Evolutionary conservation across 2,329 filamentous ascomycete genomes (phyloP).

Genomic region (Cordyceps militaris): DNA sequence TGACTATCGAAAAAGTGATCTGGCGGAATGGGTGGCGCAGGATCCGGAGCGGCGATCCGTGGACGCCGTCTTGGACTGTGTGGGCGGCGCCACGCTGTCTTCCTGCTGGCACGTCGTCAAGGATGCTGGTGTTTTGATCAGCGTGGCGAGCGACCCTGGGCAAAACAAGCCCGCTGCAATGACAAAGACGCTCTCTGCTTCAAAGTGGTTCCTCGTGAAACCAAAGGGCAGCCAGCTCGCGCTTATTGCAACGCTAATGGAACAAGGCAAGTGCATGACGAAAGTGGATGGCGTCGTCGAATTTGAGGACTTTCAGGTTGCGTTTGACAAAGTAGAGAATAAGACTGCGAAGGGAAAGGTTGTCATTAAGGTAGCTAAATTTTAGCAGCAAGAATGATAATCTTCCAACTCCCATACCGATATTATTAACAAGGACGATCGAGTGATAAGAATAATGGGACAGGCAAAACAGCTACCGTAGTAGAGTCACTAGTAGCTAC

Average conservation of each 20-base stretch:
- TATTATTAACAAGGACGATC: no score
- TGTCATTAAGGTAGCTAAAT: slow-evolving; percentile 27
- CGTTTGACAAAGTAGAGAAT: slow-evolving; percentile 30
- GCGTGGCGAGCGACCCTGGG: slow-evolving; percentile 25
- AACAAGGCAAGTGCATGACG: slow-evolving; percentile 25
- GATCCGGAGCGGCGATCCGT: slow-evolving; percentile 21
- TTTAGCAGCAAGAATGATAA: background rate
- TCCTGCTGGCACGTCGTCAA: slow-evolving; percentile 30
- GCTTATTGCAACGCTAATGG: slow-evolving; percentile 28
- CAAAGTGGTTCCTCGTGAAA: slow-evolving; percentile 32
- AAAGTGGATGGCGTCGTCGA: slow-evolving; percentile 32
- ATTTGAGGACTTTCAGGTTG: slow-evolving; percentile 32
- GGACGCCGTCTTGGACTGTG: slow-evolving; percentile 31
- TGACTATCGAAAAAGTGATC: slow-evolving; percentile 27
- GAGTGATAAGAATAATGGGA: no score
- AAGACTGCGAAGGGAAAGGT: slow-evolving; percentile 33
- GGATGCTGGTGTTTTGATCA: slow-evolving; percentile 28
- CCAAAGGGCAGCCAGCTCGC: slow-evolving; percentile 28
- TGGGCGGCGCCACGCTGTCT: slow-evolving; percentile 28
- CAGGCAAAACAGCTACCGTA: no score
- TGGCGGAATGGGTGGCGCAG: slow-evolving; percentile 26
- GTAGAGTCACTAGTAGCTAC: no score
- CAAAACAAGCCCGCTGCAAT: slow-evolving; percentile 23
- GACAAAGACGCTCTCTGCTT: slow-evolving; percentile 24
- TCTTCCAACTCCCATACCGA: no score